phyloP scores from a whole-genome alignment of 192 early-diverging fungal genomes.

The Podila epigama region DNA sequence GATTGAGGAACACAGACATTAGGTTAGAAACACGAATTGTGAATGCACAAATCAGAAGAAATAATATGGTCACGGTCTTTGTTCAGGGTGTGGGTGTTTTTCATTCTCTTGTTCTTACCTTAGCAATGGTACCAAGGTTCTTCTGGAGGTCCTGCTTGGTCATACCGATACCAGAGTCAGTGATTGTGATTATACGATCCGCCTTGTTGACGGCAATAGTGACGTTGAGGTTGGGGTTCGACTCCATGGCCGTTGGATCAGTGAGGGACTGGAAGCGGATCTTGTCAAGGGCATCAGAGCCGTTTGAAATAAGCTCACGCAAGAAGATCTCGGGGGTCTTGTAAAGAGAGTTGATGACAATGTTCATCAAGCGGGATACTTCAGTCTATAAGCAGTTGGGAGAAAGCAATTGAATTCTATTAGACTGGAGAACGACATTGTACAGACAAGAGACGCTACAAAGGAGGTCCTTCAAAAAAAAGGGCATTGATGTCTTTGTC shows the following conservation, averaged over 20 bases:
- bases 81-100: background rate
- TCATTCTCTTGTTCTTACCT: conserved; percentile 43
- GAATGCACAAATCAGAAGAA: background rate
- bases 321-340: conserved; percentile 96
- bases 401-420: background rate
- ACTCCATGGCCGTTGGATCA: conserved; percentile 63
- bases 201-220: conserved; percentile 80
- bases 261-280: conserved; percentile 84
- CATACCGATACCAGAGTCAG: conserved; percentile 97
- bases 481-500: no score
- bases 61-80: background rate
- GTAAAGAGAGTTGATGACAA: conserved; percentile 97
- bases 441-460: background rate
- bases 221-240: conserved; percentile 81
- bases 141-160: conserved; percentile 85
- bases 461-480: background rate
- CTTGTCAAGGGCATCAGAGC: conserved; percentile 96
- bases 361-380: conserved; percentile 88
- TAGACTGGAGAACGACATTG: no score
- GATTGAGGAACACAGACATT: background rate
- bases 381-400: conserved; percentile 72
- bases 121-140: conserved; percentile 98
- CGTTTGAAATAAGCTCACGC: conserved; percentile 95
- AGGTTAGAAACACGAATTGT: background rate
- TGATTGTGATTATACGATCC: conserved; percentile 79